Evolutionary conservation across 2,329 filamentous ascomycete genomes (phyloP).

Genomic region (Zymoseptoria tritici): DNA sequence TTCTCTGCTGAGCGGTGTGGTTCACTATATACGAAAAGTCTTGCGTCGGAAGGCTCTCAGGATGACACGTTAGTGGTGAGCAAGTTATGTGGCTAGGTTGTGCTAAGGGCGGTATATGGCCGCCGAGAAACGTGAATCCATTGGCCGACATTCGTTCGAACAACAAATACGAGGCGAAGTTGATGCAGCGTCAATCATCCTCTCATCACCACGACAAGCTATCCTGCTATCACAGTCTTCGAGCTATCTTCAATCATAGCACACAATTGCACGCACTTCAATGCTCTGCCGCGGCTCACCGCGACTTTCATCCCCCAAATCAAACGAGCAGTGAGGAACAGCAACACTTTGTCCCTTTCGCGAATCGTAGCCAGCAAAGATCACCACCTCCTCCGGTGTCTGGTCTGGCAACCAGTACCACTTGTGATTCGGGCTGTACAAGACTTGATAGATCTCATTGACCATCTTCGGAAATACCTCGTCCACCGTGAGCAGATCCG

Average conservation of each 20-base stretch:
- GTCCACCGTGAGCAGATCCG: not conserved
- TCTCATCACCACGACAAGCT: not conserved
- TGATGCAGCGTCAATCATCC: not conserved
- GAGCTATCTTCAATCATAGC: not conserved
- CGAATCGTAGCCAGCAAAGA: conserved; percentile 6
- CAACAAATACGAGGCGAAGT: not conserved
- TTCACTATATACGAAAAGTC: not conserved
- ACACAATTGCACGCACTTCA: conserved; percentile 2
- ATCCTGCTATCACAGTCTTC: not conserved
- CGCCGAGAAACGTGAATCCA: not conserved
- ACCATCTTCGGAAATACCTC: conserved; percentile 6
- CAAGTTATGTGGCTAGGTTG: not conserved
- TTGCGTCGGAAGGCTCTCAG: not conserved
- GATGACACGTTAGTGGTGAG: not conserved
- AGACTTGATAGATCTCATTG: conserved; percentile 6
- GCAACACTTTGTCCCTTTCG: not conserved
- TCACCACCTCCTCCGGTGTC: conserved; percentile 1
- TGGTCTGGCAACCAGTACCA: conserved; percentile 8
- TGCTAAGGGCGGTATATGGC: not conserved
- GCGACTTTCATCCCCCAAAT: conserved; percentile 1
- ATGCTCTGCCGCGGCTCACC: conserved; percentile 5
- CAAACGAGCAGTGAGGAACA: conserved; percentile 1
- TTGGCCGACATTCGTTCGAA: not conserved
- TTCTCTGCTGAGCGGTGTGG: not conserved
- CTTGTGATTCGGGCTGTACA: conserved; percentile 4